Base-by-base conservation (phyloP, 495 filamentous ascomycete species). In the Penicillium lividum region DNA sequence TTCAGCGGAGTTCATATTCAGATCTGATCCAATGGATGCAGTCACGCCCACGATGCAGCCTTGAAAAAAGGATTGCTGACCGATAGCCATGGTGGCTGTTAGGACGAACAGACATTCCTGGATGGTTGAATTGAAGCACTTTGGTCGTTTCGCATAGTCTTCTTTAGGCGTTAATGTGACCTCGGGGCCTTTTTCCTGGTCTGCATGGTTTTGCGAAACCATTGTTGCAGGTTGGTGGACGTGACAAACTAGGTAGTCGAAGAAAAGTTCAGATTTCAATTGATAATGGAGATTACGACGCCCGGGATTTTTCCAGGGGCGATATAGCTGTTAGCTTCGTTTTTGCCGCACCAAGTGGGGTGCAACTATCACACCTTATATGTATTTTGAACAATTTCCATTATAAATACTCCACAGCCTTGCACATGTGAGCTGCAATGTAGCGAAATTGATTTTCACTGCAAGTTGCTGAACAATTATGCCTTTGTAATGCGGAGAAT, bases 81-180 rank as follows among this genome's bases (percentile, higher is more conserved):
- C 86, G 18, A 86, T 86, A n/a, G 86, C 86, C 76, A 87, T 83
- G 7, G 86, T 89, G 3, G 84, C 83, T 27, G 84, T 86, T 16
- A 87, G 67, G 29, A 90, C 84, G 65, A 90, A 90, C 5, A 86
- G 74, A 31, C 82, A 75, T 70, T 90, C 88, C 61, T 87, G 83
- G 5, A 84, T 51, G 0, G 85, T 89, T 31, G 78, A 86, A 31
- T 51, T 76, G 74, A 89, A 88, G 71, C 80, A 85, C 59, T 75
- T 75, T 8, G 84, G 85, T 7, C 84, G 79, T 18, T 54, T 18
- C 13, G 58, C 30, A 45, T 59, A 40, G 46, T 10, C 18, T 9
- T 60, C 56, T 16, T 62, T 45, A 10, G 49, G 38, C 0, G 65
- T 30, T 11, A 62, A 25, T 13, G 11, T 61, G 27, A 57, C 36